Percentiles rank a stretch among this genome's conserved stretches.
Evolutionary conservation across 2,329 filamentous ascomycete species (phyloP).

Genomic region (Basipetospora chlamydospora): DNA sequence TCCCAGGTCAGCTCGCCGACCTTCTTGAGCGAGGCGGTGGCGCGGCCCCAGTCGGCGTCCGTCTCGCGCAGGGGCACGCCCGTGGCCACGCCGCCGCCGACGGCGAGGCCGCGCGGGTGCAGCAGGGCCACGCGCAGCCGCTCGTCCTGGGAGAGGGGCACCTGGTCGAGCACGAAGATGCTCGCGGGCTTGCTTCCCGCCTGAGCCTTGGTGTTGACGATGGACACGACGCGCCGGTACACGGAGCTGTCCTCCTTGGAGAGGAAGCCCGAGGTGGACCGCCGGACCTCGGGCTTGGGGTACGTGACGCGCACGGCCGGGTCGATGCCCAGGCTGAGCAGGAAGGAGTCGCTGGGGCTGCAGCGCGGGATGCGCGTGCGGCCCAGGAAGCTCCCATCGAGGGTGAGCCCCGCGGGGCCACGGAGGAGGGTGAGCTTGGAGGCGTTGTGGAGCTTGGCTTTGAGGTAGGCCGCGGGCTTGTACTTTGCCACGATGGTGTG

Average conservation of each 20-base stretch:
- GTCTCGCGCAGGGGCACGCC: constrained; percentile 19
- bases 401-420: constrained; percentile 40
- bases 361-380: constrained; percentile 40
- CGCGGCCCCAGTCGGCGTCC: constrained; percentile 36
- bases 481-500: constrained; percentile 48
- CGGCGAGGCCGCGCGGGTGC: constrained; percentile 30
- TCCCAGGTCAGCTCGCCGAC: constrained; percentile 44
- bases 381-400: constrained; percentile 50
- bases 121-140: constrained; percentile 35
- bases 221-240: constrained; percentile 31
- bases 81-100: constrained; percentile 21
- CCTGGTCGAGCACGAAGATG: constrained; percentile 42
- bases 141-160: constrained; percentile 48
- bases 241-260: constrained; percentile 35
- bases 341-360: constrained; percentile 37
- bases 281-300: constrained; percentile 37
- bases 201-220: constrained; percentile 33
- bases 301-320: constrained; percentile 41
- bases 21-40: constrained; percentile 37
- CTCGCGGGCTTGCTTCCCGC: constrained; percentile 23
- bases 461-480: constrained; percentile 43
- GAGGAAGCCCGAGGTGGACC: constrained; percentile 36
- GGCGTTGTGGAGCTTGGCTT: constrained; percentile 39
- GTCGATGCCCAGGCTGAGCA: constrained; percentile 43
- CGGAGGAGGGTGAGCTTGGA: constrained; percentile 40